A percentile compares a stretch with the other conserved stretches of the same genome.
These are phyloP conservation scores for Pseudocercospora vitis DNA, from an alignment of 2,329 filamentous ascomycete species.

Conservation along the genomic window DNA sequence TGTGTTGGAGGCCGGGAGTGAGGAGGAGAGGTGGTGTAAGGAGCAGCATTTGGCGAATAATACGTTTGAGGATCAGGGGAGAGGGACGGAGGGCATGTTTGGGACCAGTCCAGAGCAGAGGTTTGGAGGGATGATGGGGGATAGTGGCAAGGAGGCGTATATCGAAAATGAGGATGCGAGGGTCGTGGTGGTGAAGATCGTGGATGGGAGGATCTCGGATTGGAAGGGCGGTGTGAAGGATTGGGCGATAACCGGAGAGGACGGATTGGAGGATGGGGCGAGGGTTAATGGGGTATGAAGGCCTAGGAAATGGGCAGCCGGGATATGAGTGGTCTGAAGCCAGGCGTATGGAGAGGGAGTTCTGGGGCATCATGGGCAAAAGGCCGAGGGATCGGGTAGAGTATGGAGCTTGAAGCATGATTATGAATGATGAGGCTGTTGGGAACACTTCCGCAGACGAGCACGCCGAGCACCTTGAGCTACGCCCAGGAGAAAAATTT, in stretches of 20 bases:
- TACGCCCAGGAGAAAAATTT: too few species aligned
- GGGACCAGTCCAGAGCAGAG: conserved; percentile 18
- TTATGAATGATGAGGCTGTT: not conserved
- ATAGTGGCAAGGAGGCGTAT: conserved; percentile 61
- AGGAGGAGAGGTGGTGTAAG: conserved; percentile 82
- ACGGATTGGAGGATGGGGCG: not conserved
- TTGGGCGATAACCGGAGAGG: conserved; percentile 50
- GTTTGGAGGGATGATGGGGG: conserved; percentile 20
- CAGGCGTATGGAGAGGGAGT: not conserved
- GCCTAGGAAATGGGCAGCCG: too few species aligned
- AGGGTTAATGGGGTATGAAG: conserved; percentile 14
- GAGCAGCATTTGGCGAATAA: conserved; percentile 87
- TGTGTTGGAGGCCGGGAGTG: conserved; percentile 69
- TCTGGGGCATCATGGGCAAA: not conserved
- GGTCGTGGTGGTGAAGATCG: conserved; percentile 82
- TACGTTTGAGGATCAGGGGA: conserved; percentile 49
- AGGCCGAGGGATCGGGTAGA: not conserved
- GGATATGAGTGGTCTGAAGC: not conserved
- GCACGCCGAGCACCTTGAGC: too few species aligned
- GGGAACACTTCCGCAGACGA: too few species aligned
- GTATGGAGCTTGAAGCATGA: not conserved
- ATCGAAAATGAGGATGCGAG: conserved; percentile 79
- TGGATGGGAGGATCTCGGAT: conserved; percentile 83
- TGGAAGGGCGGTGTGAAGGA: conserved; percentile 94
- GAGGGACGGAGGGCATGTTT: conserved; percentile 29